phyloP scores from a whole-genome alignment of 2,329 filamentous ascomycete genomes.

The Triangularia verruculosa region DNA sequence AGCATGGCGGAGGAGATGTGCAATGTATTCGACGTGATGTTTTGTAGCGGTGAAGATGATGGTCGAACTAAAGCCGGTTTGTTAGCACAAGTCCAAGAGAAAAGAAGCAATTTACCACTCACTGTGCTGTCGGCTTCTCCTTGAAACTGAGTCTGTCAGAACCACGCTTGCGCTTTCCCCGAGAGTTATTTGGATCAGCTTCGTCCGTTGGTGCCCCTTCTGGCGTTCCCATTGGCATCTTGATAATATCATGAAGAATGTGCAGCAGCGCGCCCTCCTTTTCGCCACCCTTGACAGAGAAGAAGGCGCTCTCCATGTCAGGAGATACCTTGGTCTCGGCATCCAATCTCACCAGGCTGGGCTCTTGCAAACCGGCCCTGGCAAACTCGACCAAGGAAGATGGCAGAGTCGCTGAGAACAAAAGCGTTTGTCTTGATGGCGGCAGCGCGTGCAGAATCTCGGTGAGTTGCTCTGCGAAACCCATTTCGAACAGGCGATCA shows the following conservation, averaged over 20 bases:
- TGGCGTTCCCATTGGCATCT: slow-evolving; percentile 71
- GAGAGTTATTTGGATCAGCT: slow-evolving; percentile 44
- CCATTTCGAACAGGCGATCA: slow-evolving; percentile 97
- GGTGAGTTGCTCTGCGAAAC: slow-evolving; percentile 86
- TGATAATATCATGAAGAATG: slow-evolving; percentile 86
- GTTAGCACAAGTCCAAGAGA: too few species aligned
- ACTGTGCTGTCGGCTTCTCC: slow-evolving; percentile 78
- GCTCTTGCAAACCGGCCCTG: slow-evolving; percentile 87
- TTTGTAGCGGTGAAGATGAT: slow-evolving; percentile 95
- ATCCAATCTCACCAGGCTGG: slow-evolving; percentile 83
- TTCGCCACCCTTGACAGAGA: slow-evolving; percentile 85
- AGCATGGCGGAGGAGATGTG: slow-evolving; percentile 70
- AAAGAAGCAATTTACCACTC: too few species aligned
- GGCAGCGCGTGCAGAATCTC: slow-evolving; percentile 92
- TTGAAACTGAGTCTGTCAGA: slow-evolving; percentile 51
- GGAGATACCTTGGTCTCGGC: slow-evolving; percentile 95
- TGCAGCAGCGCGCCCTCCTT: slow-evolving; percentile 92
- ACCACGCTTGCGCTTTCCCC: slow-evolving; percentile 72
- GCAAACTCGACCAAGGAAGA: slow-evolving; percentile 96
- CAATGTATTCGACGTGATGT: slow-evolving; percentile 93
- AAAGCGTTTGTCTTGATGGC: slow-evolving; percentile 76
- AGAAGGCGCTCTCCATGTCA: slow-evolving; percentile 93
- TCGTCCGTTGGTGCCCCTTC: slow-evolving; percentile 55
- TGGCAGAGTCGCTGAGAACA: slow-evolving; percentile 94
- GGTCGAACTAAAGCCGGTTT: too few species aligned